Evolutionary conservation across 2,329 filamentous ascomycete genomes (phyloP).

Genomic region (Thelonectria rubi): DNA sequence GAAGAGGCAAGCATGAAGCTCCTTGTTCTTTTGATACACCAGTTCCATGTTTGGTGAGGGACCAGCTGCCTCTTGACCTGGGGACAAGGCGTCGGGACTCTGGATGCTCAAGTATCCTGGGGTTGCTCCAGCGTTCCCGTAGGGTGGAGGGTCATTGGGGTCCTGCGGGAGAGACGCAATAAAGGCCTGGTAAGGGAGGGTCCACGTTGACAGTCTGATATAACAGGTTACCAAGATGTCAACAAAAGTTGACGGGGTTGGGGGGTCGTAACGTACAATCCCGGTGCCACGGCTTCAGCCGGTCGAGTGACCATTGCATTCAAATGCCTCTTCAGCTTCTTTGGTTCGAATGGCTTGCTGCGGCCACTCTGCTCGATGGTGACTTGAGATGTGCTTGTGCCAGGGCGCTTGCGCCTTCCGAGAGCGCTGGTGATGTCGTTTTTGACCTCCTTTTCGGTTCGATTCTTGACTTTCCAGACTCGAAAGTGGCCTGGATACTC

Average conservation of each 20-base stretch:
- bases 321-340: slow-evolving; percentile 11
- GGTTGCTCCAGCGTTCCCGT: neutral
- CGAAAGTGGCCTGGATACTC: neutral
- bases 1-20: slow-evolving; percentile 17
- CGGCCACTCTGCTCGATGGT: neutral
- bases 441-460: slow-evolving; percentile 1
- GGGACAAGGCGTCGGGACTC: slow-evolving; percentile 5
- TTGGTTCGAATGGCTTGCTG: neutral
- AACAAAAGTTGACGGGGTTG: neutral
- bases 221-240: no score
- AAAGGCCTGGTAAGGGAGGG: slow-evolving; percentile 26
- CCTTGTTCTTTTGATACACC: slow-evolving; percentile 10
- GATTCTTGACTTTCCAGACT: neutral
- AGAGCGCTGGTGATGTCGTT: slow-evolving; percentile 9
- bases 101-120: slow-evolving; percentile 22
- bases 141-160: slow-evolving; percentile 17
- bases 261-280: slow-evolving; percentile 12
- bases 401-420: slow-evolving; percentile 13
- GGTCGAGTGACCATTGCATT: neutral
- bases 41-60: slow-evolving; percentile 28
- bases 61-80: neutral
- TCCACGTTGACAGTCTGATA: slow-evolving; percentile 19
- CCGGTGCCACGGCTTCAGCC: slow-evolving; percentile 6
- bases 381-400: slow-evolving; percentile 8
- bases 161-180: neutral